Percentiles rank a stretch among this genome's conserved stretches.
Evolutionary conservation across 306 rosid genomes (phyloP).

Genomic region (Mimosa bimucronata): DNA sequence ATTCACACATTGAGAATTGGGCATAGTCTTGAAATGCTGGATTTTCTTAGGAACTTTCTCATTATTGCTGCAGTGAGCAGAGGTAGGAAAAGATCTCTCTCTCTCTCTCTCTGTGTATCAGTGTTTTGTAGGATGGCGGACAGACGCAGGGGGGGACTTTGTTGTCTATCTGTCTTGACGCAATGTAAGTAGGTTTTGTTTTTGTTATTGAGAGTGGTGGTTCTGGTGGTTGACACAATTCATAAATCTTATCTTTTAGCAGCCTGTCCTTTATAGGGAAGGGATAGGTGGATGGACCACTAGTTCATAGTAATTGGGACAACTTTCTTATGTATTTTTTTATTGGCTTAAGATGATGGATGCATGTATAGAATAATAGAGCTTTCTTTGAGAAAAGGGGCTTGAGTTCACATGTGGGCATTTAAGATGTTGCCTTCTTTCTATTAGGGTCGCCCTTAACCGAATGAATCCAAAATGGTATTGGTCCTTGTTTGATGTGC

Average conservation of each 20-base stretch:
- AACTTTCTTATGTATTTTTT: not conserved
- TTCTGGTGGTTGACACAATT: conserved; percentile 56
- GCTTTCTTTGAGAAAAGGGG: conserved; percentile 24
- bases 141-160: conserved; percentile 2
- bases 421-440: conserved; percentile 34
- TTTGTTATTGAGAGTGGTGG: conserved; percentile 32
- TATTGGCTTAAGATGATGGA: conserved; percentile 4
- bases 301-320: conserved; percentile 28
- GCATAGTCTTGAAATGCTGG: not conserved
- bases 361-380: conserved; percentile 7
- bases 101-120: no score
- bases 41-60: not conserved
- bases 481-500: conserved; percentile 46
- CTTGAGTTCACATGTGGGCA: conserved; percentile 39
- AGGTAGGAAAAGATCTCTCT: not conserved
- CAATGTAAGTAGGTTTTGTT: conserved; percentile 49
- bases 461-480: conserved; percentile 35
- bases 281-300: conserved; percentile 37
- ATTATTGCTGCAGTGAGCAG: not conserved
- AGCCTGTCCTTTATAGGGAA: conserved; percentile 20
- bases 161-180: conserved; percentile 31
- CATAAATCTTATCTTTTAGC: conserved; percentile 39
- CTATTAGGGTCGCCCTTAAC: conserved; percentile 31
- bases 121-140: no score
- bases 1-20: not conserved